Evolutionary conservation across 768 basidiomycete species (phyloP), one percentile per base, ranked within the genome.

Genomic region (Wakefieldia striispora): DNA sequence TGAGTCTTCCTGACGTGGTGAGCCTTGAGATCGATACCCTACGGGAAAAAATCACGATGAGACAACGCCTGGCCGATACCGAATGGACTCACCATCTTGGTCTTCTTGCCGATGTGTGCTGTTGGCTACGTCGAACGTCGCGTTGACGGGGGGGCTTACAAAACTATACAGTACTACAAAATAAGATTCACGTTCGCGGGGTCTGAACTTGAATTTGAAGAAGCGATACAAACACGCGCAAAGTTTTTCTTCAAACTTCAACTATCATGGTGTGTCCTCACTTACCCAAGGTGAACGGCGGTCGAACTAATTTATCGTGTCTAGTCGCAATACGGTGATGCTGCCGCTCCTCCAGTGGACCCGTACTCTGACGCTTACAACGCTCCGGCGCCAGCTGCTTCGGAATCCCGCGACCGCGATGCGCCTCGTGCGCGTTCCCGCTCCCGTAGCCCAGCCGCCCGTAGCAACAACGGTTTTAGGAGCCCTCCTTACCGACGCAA

Each of bases 1-100:
- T 83, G 77, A 62, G 94, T 84, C 83, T 97, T 97, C 86, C 90
- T 95, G 85, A 97, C 95, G 85, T 99, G 95, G 81, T 98, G 95
- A 73, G 79, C 76, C 72, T 80, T 79, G 75, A 97, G 83, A 77
- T 97, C 94, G 75, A 97, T 95, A 86, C 93, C 94, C 94, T 91
- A 69, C 13, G 34, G 40, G n/a, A n/a, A 52, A 20, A 16, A 38
- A 31, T 12, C 21, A 20, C 45, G 40, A 36, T 67, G 40, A 60
- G 45, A 59, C 47, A 43, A 38, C 42, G 24, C 40, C 44, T 60
- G 41, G 57, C 54, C 63, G 56, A 59, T 61, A 59, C 45, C 51
- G 57, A 51, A 60, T 72, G 77, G 74, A 74, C 86, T 85, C 79
- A 89, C 88, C 88, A 90, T 90, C 78, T 83, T 85, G 77, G 77